Conservation (phyloP, 257 asterid species). For the Buddleja alternifolia region DNA sequence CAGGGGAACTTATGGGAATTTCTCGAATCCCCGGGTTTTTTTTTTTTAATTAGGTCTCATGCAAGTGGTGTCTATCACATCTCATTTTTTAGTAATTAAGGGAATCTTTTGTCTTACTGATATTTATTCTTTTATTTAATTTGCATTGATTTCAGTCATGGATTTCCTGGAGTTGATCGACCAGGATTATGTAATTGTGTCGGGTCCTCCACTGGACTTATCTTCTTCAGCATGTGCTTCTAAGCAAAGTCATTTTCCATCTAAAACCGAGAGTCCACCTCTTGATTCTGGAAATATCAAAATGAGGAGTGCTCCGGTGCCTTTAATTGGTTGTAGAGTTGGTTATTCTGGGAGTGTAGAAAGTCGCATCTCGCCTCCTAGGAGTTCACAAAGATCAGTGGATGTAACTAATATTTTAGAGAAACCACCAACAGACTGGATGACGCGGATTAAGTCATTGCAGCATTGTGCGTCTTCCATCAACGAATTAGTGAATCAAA, state of each 20-base stretch:
- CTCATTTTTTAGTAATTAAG: no score
- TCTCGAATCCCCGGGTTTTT: no score
- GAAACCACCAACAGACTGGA: constrained; percentile 70
- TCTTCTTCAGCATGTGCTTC: constrained; percentile 63
- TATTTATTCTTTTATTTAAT: constrained; percentile 27
- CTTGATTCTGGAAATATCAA: constrained; percentile 42
- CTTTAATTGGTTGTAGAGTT: constrained; percentile 49
- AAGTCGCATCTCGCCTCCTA: constrained; percentile 58
- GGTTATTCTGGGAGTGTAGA: constrained; percentile 50
- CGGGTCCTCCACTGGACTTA: constrained; percentile 69
- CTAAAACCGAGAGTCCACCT: constrained; percentile 48
- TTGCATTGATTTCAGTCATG: constrained; percentile 42
- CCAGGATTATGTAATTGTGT: constrained; percentile 90
- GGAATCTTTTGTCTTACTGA: constrained; percentile 25
- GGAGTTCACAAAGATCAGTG: constrained; percentile 61
- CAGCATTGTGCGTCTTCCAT: constrained; percentile 68
- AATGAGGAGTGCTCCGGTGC: constrained; percentile 47
- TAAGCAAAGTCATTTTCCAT: constrained; percentile 51
- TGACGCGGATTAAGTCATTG: constrained; percentile 75
- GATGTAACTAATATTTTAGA: constrained; percentile 50
- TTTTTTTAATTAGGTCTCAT: neutral
- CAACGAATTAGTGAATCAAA: constrained; percentile 71
- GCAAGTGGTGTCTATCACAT: neutral
- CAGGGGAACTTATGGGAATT: no score
- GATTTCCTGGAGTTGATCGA: constrained; percentile 81